Base-by-base conservation (phyloP, 2,329 filamentous ascomycete genomes). In the Colletotrichum sublineola region DNA sequence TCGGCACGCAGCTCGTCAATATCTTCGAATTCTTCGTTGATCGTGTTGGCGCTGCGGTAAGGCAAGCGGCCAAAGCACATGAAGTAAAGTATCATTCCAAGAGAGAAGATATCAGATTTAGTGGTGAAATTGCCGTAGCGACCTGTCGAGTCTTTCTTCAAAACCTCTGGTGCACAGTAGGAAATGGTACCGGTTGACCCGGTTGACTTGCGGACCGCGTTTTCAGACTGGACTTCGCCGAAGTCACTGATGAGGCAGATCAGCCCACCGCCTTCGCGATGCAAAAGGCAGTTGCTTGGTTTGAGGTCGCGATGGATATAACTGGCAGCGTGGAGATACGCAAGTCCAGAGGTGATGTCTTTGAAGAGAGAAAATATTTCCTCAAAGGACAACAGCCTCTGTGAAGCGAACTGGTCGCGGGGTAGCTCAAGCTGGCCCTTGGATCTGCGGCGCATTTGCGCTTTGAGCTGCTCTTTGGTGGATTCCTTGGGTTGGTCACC, bases 31-130 rank as follows among this genome's bases (percentile, higher is more conserved):
- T 98, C 96, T 80, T 98, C 96, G 72, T 97, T 90, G 31, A 97
- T 87, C 4, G 92, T 88, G 79, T 98, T 96, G 64, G 95, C 94
- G 76, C 92, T 93, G 33, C 84, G 86, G 79, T 98, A 99, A 0
- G 96, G 96, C 14, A 99, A 87, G 58, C 92, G 89, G 1, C 93
- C 94, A 79, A 99, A 99, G 80, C 96, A 99, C 87, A 99, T 93
- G 79, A 99, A 99, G 81, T 98, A 97, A 4, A 99, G 87, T 68
- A 98, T 98, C 96, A 99, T 98, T 61, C 96, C 96, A 0, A 99
- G 85, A 1, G 95, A 98, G 81, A 99, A 99, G n/a, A 99, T 93
- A 78, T 99, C 96, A 0, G 95, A 98, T 79, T 98, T 99, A 36
- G 94, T 95, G 0, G 95, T 97, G 78, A 99, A 99, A 79, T 98